Conservation (phyloP, 306 rosid species). For the Sphenostylis stenocarpa region DNA sequence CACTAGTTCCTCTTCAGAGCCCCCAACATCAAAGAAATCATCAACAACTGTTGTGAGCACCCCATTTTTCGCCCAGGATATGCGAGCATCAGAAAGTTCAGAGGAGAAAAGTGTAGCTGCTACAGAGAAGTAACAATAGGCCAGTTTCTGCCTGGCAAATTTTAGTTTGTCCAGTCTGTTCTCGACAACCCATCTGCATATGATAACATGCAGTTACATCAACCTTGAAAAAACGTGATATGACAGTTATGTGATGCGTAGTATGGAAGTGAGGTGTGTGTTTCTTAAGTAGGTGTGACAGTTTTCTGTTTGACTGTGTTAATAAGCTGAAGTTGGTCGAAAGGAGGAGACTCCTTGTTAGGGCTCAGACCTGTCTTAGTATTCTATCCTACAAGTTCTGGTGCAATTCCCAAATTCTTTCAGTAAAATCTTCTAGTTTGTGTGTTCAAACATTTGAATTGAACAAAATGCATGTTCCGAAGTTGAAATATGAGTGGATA, state of each 20-base stretch:
- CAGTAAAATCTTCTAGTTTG: background rate
- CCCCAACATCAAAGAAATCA: conserved; percentile 81
- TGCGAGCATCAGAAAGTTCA: conserved; percentile 74
- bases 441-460: background rate
- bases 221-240: background rate
- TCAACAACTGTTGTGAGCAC: conserved; percentile 81
- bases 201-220: conserved; percentile 7
- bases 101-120: conserved; percentile 64
- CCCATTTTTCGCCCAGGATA: conserved; percentile 79
- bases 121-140: conserved; percentile 70
- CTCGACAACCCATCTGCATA: conserved; percentile 71
- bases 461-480: background rate
- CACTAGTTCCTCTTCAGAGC: conserved; percentile 65
- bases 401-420: background rate
- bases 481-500: conserved; percentile 4
- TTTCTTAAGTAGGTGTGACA: background rate
- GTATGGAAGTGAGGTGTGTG: background rate
- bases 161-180: conserved; percentile 67
- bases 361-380: background rate
- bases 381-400: background rate
- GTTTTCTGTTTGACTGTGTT: background rate
- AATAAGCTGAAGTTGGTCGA: background rate
- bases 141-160: conserved; percentile 80
- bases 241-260: background rate
- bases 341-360: background rate